Conservation (phyloP, 768 basidiomycete species). For the Suillus brevipes region DNA sequence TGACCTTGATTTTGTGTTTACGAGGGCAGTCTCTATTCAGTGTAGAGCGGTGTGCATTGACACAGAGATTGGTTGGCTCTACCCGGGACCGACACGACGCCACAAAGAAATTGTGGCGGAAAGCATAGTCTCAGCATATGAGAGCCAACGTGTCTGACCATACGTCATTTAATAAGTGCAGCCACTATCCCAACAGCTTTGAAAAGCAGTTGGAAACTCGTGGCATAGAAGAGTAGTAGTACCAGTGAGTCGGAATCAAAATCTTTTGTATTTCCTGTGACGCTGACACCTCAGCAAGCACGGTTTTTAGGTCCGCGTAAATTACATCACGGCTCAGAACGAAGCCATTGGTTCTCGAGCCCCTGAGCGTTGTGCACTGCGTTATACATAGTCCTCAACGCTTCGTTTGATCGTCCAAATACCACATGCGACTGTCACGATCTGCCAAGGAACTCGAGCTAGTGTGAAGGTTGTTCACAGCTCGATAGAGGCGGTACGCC, state of each 20-base stretch:
- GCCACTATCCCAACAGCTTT: neutral
- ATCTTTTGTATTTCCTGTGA: neutral
- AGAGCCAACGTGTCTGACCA: neutral
- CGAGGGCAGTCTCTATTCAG: neutral
- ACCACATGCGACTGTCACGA: neutral
- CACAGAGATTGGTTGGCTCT: neutral
- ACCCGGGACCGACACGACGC: neutral
- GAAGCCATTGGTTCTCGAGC: neutral
- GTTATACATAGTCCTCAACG: slow-evolving; percentile 1
- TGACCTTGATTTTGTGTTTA: neutral
- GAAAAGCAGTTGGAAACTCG: neutral
- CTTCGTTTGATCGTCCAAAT: neutral
- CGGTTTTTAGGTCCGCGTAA: neutral
- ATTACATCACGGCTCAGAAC: neutral
- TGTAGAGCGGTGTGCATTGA: neutral
- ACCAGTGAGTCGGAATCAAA: neutral
- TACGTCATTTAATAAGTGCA: neutral
- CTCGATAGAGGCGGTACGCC: neutral
- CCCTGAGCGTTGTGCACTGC: neutral
- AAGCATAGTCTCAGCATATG: neutral
- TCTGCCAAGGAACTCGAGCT: neutral
- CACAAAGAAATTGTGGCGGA: neutral
- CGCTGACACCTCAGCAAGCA: neutral
- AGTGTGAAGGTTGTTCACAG: neutral
- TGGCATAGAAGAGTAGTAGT: neutral